A percentile compares a stretch with the other conserved stretches of the same genome.
Conservation (phyloP, 1,284 basidiomycete genomes). For the Exobasidium cylindrosporum region DNA sequence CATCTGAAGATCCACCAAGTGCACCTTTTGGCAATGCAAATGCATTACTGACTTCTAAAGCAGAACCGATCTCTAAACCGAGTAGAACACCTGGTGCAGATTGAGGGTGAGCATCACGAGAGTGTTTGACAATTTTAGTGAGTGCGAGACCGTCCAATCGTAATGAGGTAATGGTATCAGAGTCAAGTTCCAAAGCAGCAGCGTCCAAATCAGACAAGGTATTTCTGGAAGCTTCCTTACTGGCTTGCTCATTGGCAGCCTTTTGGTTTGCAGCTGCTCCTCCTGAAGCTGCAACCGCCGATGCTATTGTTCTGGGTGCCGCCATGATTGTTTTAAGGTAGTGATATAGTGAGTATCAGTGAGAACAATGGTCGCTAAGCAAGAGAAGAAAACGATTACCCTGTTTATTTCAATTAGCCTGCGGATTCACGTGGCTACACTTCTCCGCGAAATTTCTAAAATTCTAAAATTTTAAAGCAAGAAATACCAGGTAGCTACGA, state of each 20-base stretch:
- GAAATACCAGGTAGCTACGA: too few relatives aligned
- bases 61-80: conserved; percentile 50
- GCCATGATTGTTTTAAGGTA: background rate
- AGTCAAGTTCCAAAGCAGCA: conserved; percentile 43
- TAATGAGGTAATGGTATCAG: conserved; percentile 46
- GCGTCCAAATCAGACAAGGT: conserved; percentile 10
- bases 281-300: background rate
- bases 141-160: conserved; percentile 51
- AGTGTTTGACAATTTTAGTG: conserved; percentile 55
- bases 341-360: background rate
- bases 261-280: background rate
- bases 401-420: background rate
- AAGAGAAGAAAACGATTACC: conserved; percentile 3
- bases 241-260: background rate
- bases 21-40: conserved; percentile 44
- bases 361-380: background rate
- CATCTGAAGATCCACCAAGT: conserved; percentile 28
- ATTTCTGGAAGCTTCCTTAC: background rate
- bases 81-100: conserved; percentile 47
- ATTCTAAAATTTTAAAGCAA: background rate
- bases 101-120: conserved; percentile 48
- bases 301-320: background rate
- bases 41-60: conserved; percentile 50
- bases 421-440: background rate
- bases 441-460: background rate